Evolutionary conservation across 139 green algal species (phyloP), one percentile per base, ranked within the genome.

Genomic region (Chlamydomonas applanata): DNA sequence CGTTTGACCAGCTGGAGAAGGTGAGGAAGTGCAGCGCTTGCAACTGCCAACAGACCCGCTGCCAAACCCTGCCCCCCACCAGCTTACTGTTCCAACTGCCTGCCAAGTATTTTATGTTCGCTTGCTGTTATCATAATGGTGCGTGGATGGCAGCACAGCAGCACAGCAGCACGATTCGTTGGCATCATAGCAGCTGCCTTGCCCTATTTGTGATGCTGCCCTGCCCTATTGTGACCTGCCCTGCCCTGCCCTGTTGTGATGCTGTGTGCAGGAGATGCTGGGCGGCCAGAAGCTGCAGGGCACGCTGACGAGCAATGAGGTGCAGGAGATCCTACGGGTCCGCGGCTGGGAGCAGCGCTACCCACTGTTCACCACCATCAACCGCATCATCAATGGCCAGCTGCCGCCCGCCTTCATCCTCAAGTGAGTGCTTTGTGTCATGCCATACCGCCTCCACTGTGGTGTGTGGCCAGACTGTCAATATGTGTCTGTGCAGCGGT

Each of bases 201-300:
- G n/a, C n/a, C n/a, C n/a, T n/a, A n/a, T n/a, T n/a, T n/a, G n/a
- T n/a, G n/a, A n/a, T n/a, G n/a, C n/a, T n/a, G n/a, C n/a, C n/a
- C n/a, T 63, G 16, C 56, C 4, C 25, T 7, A 7, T 5, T 30
- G 25, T 7, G 56, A 49, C 56, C 25, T 13, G 13, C 56, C 11
- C 7, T 63, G 9, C 56, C 13, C 24, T 34, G 56, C 56, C 56
- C 49, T 63, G 11, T 63, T 7, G 4, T 29, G n/a, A 16, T 5
- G 4, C 25, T 63, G 56, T 7, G 7, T 13, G 53, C 56, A 75
- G 54, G 67, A 73, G 45, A 78, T 95, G 79, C 83, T 95, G 44
- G 78, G 79, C 29, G 91, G 91, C 0, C 91, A 95, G 86, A 93
- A 93, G 83, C 88, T 95, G 67, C 89, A 94, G 80, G 90, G 90